Conservation (phyloP, 192 early-diverging fungal genomes). For the Coemansia sp. region DNA sequence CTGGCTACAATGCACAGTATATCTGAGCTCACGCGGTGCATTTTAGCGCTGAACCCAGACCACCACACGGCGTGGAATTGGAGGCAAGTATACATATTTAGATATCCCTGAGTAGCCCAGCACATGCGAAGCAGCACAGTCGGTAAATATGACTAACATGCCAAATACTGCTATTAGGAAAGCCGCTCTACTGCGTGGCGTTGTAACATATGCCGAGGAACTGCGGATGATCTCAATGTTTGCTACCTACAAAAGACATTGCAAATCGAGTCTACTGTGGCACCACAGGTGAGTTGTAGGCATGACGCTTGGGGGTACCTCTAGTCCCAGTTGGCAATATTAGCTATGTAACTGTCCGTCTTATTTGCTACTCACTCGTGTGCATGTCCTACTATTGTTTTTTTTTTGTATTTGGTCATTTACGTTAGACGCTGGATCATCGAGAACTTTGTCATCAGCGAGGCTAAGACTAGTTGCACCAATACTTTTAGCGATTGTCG, state of each 20-base stretch:
- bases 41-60: slow-evolving; percentile 39
- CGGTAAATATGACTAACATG: neutral
- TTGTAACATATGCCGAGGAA: slow-evolving; percentile 15
- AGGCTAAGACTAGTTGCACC: neutral
- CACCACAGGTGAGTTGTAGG: slow-evolving; percentile 37
- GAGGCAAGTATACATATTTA: slow-evolving; percentile 18
- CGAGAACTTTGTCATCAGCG: neutral
- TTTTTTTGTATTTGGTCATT: neutral
- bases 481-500: slow-evolving; percentile 1
- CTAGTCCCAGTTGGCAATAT: neutral
- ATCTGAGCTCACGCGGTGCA: slow-evolving; percentile 29
- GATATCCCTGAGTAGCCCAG: neutral
- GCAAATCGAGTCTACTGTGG: slow-evolving; percentile 45
- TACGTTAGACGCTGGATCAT: slow-evolving; percentile 34
- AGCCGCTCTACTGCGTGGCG: neutral
- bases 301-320: neutral
- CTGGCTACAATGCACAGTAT: slow-evolving; percentile 4
- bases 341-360: neutral
- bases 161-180: slow-evolving; percentile 3
- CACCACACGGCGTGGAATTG: slow-evolving; percentile 55
- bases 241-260: slow-evolving; percentile 40
- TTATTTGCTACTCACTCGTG: neutral
- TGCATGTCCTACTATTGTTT: neutral
- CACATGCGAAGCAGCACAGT: neutral
- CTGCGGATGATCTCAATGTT: slow-evolving; percentile 20